Evolutionary conservation across 257 asterid genomes (phyloP).

Genomic region (Jacaranda mimosifolia): DNA sequence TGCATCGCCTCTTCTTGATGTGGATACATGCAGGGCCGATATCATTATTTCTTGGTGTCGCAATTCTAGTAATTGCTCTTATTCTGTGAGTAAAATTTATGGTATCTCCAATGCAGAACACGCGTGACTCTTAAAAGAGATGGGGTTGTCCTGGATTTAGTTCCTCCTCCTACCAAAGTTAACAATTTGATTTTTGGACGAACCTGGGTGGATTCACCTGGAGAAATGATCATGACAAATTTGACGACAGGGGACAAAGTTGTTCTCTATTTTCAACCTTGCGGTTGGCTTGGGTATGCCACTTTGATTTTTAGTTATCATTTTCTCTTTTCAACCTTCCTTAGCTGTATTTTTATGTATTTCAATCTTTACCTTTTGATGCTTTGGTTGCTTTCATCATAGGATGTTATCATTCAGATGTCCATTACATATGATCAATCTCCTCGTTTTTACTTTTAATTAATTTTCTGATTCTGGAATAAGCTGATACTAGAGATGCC

Average conservation of each 20-base stretch:
- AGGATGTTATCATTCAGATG: constrained; percentile 10
- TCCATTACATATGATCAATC: not conserved
- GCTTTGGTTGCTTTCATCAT: constrained; percentile 6
- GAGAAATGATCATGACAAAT: constrained; percentile 95
- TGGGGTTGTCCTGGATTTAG: constrained; percentile 84
- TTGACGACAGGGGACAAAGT: constrained; percentile 96
- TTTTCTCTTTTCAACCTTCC: not conserved
- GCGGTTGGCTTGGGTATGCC: constrained; percentile 99
- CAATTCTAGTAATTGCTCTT: not conserved
- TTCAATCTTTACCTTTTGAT: not conserved
- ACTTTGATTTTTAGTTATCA: not conserved
- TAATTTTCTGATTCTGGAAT: constrained; percentile 11
- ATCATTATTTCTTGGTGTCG: not conserved
- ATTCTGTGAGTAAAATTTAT: constrained; percentile 16
- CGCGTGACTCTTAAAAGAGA: constrained; percentile 85
- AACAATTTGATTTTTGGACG: constrained; percentile 96
- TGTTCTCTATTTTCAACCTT: constrained; percentile 94
- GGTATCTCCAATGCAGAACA: constrained; percentile 64
- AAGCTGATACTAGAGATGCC: constrained; percentile 29
- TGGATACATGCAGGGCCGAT: not conserved
- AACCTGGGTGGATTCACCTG: constrained; percentile 98
- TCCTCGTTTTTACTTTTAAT: not conserved
- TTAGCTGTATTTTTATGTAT: not conserved
- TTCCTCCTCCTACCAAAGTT: constrained; percentile 97
- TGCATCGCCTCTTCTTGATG: not conserved